phyloP scores from a whole-genome alignment of 2,329 filamentous ascomycete genomes.

The Didymella exigua region DNA sequence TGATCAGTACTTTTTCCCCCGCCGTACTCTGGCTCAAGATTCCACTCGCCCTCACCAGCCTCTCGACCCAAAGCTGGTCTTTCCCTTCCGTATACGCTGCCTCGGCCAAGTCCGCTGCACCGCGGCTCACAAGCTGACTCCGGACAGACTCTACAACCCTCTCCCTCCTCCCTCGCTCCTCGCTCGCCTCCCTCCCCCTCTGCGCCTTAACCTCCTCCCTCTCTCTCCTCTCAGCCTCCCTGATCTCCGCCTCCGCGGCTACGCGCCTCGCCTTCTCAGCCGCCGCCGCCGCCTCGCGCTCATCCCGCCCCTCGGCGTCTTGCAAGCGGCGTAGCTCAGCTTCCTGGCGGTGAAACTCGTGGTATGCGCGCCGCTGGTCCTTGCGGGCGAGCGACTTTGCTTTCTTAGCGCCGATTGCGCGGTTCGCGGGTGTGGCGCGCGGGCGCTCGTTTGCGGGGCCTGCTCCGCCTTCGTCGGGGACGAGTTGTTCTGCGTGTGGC shows the following conservation, averaged over 20 bases:
- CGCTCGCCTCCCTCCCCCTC: conserved; percentile 46
- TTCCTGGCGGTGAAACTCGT: conserved; percentile 57
- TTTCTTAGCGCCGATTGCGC: conserved; percentile 56
- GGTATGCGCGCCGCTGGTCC: conserved; percentile 53
- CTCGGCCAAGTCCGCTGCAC: conserved; percentile 46
- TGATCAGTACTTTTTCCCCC: conserved; percentile 48
- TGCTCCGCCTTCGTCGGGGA: conserved; percentile 21
- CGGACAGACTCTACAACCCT: conserved; percentile 41
- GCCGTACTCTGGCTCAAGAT: conserved; percentile 41
- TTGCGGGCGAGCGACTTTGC: conserved; percentile 54
- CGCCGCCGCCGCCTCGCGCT: conserved; percentile 52
- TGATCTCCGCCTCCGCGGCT: conserved; percentile 51
- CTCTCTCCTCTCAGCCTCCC: conserved; percentile 49
- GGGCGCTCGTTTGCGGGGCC: conserved; percentile 45
- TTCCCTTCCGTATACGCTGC: conserved; percentile 51
- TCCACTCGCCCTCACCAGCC: conserved; percentile 50
- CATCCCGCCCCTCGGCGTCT: conserved; percentile 52
- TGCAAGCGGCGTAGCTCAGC: conserved; percentile 53
- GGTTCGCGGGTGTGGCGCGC: conserved; percentile 36
- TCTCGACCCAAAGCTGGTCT: conserved; percentile 52
- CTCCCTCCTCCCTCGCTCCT: conserved; percentile 39
- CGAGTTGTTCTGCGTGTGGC: conserved; percentile 6
- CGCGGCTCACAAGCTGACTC: conserved; percentile 25
- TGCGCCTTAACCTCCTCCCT: conserved; percentile 48
- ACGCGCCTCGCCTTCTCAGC: conserved; percentile 51